A percentile compares a stretch with the other conserved stretches of the same genome.
These are phyloP conservation scores for Dichotomopilus funicola DNA, from an alignment of 2,329 filamentous ascomycete species.

Conservation along the genomic window DNA sequence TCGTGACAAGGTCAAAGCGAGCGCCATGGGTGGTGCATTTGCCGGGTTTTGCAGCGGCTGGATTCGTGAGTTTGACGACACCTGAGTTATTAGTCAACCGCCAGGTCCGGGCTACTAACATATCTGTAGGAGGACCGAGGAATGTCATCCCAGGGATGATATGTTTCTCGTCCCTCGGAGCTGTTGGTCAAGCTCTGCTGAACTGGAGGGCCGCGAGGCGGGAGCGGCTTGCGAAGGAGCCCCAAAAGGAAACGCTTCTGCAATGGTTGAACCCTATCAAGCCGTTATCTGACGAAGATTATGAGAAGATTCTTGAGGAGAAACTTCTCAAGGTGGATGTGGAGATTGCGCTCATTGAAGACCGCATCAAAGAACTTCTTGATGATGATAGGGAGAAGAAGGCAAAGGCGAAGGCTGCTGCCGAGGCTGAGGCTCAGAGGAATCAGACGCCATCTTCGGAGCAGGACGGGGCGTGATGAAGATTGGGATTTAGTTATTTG, in stretches of 20 bases:
- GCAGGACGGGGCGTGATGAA: background rate
- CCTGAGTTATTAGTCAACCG: background rate
- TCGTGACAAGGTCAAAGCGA: slow-evolving; percentile 58
- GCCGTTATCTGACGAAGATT: slow-evolving; percentile 63
- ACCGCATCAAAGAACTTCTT: slow-evolving; percentile 51
- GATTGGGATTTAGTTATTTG: background rate
- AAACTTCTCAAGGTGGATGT: slow-evolving; percentile 65
- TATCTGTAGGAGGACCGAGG: slow-evolving; percentile 40
- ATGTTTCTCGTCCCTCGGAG: slow-evolving; percentile 38
- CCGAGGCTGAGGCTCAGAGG: background rate
- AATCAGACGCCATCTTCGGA: background rate
- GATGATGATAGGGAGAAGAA: slow-evolving; percentile 18
- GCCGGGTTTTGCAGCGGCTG: slow-evolving; percentile 56
- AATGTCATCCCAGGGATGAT: slow-evolving; percentile 47
- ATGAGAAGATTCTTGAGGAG: slow-evolving; percentile 62
- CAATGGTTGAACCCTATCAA: slow-evolving; percentile 69
- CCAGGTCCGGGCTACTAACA: slow-evolving; percentile 9
- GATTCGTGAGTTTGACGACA: slow-evolving; percentile 37
- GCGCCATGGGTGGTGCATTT: slow-evolving; percentile 63
- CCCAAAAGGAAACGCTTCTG: slow-evolving; percentile 30
- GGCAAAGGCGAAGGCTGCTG: background rate
- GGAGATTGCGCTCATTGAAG: slow-evolving; percentile 73
- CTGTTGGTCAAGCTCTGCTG: slow-evolving; percentile 27
- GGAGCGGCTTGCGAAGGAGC: background rate
- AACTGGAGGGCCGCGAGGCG: slow-evolving; percentile 13